Conservation (phyloP, 2,329 filamentous ascomycete species). For the Chaetomium sp. region DNA sequence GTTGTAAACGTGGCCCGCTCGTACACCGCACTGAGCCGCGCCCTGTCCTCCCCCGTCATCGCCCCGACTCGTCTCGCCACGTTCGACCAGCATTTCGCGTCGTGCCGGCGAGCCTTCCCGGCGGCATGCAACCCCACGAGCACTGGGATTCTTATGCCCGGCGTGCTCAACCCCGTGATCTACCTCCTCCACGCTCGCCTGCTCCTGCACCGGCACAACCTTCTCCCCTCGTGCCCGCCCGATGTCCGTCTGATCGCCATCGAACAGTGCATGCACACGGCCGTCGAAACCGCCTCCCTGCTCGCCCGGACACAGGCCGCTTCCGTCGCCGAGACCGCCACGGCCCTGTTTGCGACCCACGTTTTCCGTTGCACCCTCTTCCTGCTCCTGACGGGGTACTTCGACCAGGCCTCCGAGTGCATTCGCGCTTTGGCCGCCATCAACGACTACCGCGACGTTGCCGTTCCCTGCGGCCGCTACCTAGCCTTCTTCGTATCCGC, state of each 20-base stretch:
- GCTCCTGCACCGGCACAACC: slow-evolving; percentile 80
- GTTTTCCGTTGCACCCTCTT: slow-evolving; percentile 83
- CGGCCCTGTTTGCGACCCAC: slow-evolving; percentile 71
- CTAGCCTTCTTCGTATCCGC: slow-evolving; percentile 71
- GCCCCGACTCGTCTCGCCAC: slow-evolving; percentile 61
- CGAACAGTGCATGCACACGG: slow-evolving; percentile 66
- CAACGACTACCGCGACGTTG: slow-evolving; percentile 63
- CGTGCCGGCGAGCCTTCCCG: slow-evolving; percentile 70
- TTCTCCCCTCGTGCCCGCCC: slow-evolving; percentile 62
- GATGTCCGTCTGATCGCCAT: slow-evolving; percentile 65
- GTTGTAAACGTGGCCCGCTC: slow-evolving; percentile 77
- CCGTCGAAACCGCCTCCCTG: slow-evolving; percentile 71
- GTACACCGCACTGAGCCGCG: slow-evolving; percentile 65
- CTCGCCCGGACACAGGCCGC: slow-evolving; percentile 59
- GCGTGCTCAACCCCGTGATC: slow-evolving; percentile 66
- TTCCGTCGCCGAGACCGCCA: slow-evolving; percentile 57
- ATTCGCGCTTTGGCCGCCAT: slow-evolving; percentile 66
- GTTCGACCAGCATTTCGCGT: slow-evolving; percentile 74
- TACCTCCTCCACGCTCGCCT: slow-evolving; percentile 80
- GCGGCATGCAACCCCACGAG: slow-evolving; percentile 63
- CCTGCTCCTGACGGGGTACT: slow-evolving; percentile 67
- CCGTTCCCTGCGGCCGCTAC: slow-evolving; percentile 72
- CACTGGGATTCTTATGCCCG: slow-evolving; percentile 62
- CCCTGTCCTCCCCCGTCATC: slow-evolving; percentile 61
- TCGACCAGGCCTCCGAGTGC: slow-evolving; percentile 65